A percentile compares a stretch with the other conserved stretches of the same genome.
Evolutionary conservation across 176 grass and related monocot species (phyloP).

Genomic region (Lolium rigidum): DNA sequence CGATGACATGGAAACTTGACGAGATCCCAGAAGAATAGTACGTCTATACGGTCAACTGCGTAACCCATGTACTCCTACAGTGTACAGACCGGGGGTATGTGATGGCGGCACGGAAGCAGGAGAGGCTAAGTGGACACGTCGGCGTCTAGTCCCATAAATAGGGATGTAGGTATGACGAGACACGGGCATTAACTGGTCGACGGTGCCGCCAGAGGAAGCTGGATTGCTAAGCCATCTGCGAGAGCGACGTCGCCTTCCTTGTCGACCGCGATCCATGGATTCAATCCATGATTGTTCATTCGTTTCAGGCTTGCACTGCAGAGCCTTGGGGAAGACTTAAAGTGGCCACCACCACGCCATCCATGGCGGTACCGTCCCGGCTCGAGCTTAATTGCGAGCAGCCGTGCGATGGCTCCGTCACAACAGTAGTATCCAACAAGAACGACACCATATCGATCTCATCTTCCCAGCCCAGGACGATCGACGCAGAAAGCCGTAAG

Average conservation of each 20-base stretch:
- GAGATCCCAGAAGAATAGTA: neutral
- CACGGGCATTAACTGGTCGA: constrained; percentile 31
- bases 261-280: neutral
- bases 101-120: too few species aligned
- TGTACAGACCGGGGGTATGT: too few species aligned
- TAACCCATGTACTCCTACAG: too few species aligned
- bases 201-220: constrained; percentile 52
- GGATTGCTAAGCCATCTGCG: constrained; percentile 52
- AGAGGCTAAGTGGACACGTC: constrained; percentile 4
- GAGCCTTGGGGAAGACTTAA: constrained; percentile 47
- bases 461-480: neutral
- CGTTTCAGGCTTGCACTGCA: neutral
- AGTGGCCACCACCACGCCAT: neutral
- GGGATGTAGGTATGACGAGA: constrained; percentile 33
- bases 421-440: constrained; percentile 32
- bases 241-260: constrained; percentile 48
- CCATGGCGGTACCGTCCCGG: neutral
- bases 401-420: constrained; percentile 53
- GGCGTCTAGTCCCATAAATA: constrained; percentile 38
- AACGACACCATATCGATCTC: neutral
- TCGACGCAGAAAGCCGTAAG: neutral
- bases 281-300: neutral
- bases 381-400: constrained; percentile 38
- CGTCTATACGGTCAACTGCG: too few species aligned
- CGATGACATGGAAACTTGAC: neutral